Percentiles rank a stretch among this genome's conserved stretches.
Evolutionary conservation across 768 basidiomycete genomes (phyloP).

Genomic region (Boletus sp.): DNA sequence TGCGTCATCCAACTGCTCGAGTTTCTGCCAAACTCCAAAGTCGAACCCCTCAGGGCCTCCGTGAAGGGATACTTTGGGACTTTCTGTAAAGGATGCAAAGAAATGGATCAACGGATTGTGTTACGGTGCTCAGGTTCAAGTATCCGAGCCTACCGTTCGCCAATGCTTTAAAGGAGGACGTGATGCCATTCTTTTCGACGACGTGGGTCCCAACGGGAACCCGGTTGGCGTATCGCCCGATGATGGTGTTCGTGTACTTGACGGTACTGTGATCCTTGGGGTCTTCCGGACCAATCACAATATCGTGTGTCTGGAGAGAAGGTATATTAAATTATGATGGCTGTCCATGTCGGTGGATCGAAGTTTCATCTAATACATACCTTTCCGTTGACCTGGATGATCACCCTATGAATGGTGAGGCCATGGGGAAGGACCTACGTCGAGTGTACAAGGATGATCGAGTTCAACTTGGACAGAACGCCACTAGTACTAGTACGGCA

Average conservation of each 20-base stretch:
- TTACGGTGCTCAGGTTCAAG: too few species aligned
- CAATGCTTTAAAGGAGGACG: slow-evolving; percentile 44
- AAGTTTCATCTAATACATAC: slow-evolving; percentile 32
- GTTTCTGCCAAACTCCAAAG: slow-evolving; percentile 48
- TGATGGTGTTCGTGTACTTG: slow-evolving; percentile 71
- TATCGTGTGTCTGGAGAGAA: slow-evolving; percentile 61
- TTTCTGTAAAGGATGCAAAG: slow-evolving; percentile 34
- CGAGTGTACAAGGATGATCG: background rate
- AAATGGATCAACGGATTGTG: slow-evolving; percentile 9
- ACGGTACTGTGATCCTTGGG: slow-evolving; percentile 55
- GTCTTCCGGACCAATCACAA: slow-evolving; percentile 70
- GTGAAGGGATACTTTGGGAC: slow-evolving; percentile 61
- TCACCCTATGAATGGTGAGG: slow-evolving; percentile 64
- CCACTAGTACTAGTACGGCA: slow-evolving; percentile 4
- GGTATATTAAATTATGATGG: too few species aligned
- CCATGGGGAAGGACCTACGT: slow-evolving; percentile 63
- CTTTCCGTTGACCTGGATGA: slow-evolving; percentile 63
- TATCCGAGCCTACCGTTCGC: slow-evolving; percentile 33
- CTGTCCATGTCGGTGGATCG: too few species aligned
- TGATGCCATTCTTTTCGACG: slow-evolving; percentile 53
- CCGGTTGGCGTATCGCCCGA: slow-evolving; percentile 73
- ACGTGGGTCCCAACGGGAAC: slow-evolving; percentile 58
- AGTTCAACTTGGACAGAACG: background rate
- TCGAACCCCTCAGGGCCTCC: slow-evolving; percentile 72
- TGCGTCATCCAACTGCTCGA: slow-evolving; percentile 38